Percentiles rank a stretch among this genome's conserved stretches.
Evolutionary conservation across 2,329 filamentous ascomycete genomes (phyloP).

Genomic region (Xylariomycetidae sp.): DNA sequence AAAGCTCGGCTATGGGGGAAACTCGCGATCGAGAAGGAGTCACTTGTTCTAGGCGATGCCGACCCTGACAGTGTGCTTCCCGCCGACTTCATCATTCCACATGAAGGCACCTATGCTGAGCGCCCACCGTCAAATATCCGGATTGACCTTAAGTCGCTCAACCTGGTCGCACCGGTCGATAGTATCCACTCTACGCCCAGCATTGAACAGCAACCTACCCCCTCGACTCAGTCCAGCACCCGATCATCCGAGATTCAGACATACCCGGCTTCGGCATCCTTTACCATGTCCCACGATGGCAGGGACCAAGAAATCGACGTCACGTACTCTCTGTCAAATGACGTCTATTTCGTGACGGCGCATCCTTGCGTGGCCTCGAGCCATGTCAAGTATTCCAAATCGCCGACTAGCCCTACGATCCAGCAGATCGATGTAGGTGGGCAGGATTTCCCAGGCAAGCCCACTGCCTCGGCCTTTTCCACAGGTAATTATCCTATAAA

Average conservation of each 20-base stretch:
- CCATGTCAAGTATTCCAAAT: constrained; percentile 52
- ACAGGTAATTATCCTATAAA: constrained; percentile 36
- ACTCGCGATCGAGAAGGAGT: constrained; percentile 51
- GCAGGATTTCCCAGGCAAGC: constrained; percentile 35
- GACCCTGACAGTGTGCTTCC: constrained; percentile 49
- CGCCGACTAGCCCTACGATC: constrained; percentile 53
- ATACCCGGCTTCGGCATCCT: constrained; percentile 35
- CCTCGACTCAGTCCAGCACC: constrained; percentile 28
- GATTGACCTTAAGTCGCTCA: constrained; percentile 45
- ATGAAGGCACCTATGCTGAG: constrained; percentile 46
- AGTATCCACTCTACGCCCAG: constrained; percentile 40
- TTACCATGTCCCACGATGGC: constrained; percentile 35
- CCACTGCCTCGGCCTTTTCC: constrained; percentile 40
- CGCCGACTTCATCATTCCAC: constrained; percentile 57
- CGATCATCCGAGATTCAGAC: constrained; percentile 29
- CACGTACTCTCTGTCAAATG: constrained; percentile 44
- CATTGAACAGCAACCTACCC: constrained; percentile 32
- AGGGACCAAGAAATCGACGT: constrained; percentile 32
- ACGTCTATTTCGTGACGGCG: constrained; percentile 60
- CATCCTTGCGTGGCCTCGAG: constrained; percentile 57
- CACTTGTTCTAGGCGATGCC: constrained; percentile 52
- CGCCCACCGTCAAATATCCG: constrained; percentile 39
- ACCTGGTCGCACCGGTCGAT: constrained; percentile 39
- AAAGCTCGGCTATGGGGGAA: constrained; percentile 59
- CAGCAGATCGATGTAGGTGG: constrained; percentile 50